phyloP scores from a whole-genome alignment of 2,329 filamentous ascomycete species.

The Dendrostoma leiphaemia region DNA sequence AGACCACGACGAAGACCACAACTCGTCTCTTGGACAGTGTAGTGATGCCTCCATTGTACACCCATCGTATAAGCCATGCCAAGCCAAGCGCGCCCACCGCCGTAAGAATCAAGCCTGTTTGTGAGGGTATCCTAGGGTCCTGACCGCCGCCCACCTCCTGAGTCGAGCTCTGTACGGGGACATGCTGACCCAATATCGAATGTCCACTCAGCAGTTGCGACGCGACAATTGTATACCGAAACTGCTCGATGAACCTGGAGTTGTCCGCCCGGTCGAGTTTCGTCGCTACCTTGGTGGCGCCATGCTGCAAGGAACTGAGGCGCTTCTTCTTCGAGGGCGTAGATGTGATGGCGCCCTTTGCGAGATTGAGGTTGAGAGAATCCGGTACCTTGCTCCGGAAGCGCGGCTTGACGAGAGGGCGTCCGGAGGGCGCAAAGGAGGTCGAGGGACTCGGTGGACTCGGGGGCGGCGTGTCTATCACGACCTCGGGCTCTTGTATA shows the following conservation, averaged over 20 bases:
- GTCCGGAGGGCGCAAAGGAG: constrained; percentile 56
- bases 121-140: constrained; percentile 32
- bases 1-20: constrained; percentile 41
- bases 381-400: constrained; percentile 49
- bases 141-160: constrained; percentile 7
- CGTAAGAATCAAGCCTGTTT: constrained; percentile 49
- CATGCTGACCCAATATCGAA: constrained; percentile 46
- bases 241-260: constrained; percentile 83
- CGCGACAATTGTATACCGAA: constrained; percentile 88
- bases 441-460: constrained; percentile 36
- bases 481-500: constrained; percentile 35
- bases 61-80: constrained; percentile 72
- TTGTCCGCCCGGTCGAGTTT: constrained; percentile 76
- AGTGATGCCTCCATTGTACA: constrained; percentile 49
- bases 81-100: constrained; percentile 66
- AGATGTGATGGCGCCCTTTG: constrained; percentile 38
- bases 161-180: constrained; percentile 17
- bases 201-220: constrained; percentile 82
- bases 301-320: constrained; percentile 18
- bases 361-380: constrained; percentile 42
- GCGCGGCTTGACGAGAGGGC: constrained; percentile 51
- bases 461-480: constrained; percentile 43
- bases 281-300: constrained; percentile 63
- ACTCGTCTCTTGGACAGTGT: constrained; percentile 57
- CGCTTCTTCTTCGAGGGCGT: constrained; percentile 38